Evolutionary conservation across 148 eudicot species (phyloP), one percentile per base, ranked within the genome.

Genomic region (Pouteria glomerata): DNA sequence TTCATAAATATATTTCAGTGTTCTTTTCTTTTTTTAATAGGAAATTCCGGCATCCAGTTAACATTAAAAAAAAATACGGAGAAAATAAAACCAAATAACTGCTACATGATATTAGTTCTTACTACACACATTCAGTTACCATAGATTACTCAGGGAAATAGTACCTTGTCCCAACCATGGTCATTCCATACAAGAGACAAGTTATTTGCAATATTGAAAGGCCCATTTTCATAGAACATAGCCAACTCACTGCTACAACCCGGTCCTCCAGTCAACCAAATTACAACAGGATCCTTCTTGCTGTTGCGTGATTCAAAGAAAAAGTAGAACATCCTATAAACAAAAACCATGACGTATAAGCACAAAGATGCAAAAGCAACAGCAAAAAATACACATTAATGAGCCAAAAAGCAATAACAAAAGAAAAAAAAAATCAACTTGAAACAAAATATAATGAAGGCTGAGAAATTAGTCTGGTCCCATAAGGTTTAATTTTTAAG

Each of bases 161-260:
- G 50, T 84, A 93, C 96, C 96, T 84, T 81, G 76, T 90, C 91
- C 98, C 98, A 93, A 14, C 98, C 96, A 70, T 93, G 86, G 72
- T 90, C 90, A 70, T 90, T 93, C 93, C 93, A 84, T 47, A 73
- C 79, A 71, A 93, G 98, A 72, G 93, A 86, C 78, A 90, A 62
- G 74, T 93, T 86, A 35, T 87, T 72, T 27, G 90, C 85, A 75
- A 93, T 87, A 21, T 42, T 82, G 66, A 90, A 93, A 53, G 98
- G 98, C 45, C 98, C 98, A 75, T 93, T 93, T 74, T 93, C 98
- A 83, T 88, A 93, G 83, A 93, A 93, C 70, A 93, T 83, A 56
- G 98, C 98, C 80, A 93, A 79, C 80, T 93, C 98, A 77, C 98
- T 93, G 83, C 98, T 90, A 73, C 98, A 93, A 53, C 98, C 98